phyloP scores from a whole-genome alignment of 305 asterid species.

The Solanum chacoense region DNA sequence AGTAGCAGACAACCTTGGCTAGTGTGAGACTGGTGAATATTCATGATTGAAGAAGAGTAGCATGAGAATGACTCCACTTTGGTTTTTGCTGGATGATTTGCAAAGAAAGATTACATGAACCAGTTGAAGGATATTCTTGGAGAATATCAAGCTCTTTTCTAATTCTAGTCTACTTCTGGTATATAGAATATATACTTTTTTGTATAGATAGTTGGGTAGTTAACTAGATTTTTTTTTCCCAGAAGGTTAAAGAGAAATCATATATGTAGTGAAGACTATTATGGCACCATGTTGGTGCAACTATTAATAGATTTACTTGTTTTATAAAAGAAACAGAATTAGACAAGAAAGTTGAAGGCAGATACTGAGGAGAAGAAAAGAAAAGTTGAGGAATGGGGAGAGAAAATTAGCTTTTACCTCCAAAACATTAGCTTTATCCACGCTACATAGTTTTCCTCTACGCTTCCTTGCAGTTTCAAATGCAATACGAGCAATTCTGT shows the following conservation, averaged over 20 bases:
- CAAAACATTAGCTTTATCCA: constrained; percentile 96
- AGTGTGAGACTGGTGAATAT: not conserved
- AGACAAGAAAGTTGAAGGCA: not conserved
- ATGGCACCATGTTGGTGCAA: not conserved
- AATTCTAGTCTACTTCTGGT: not conserved
- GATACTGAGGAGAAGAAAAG: not conserved
- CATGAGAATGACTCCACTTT: not conserved
- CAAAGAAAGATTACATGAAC: not conserved
- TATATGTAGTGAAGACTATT: not conserved
- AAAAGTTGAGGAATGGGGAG: not conserved
- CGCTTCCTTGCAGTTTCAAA: constrained; percentile 33
- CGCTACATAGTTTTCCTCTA: constrained; percentile 80
- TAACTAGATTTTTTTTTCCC: not conserved
- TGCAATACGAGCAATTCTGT: constrained; percentile 92
- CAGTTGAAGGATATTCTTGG: not conserved
- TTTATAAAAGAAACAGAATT: not conserved
- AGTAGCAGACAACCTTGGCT: not conserved
- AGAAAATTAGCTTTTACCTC: constrained; percentile 40
- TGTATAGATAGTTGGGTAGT: not conserved
- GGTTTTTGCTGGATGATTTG: not conserved
- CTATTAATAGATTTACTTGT: not conserved
- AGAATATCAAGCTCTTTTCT: not conserved
- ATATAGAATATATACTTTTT: not conserved
- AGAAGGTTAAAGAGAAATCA: not conserved
- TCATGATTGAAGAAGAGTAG: not conserved